Evolutionary conservation across 768 basidiomycete genomes (phyloP).

Genomic region (Agrocybe pediades): DNA sequence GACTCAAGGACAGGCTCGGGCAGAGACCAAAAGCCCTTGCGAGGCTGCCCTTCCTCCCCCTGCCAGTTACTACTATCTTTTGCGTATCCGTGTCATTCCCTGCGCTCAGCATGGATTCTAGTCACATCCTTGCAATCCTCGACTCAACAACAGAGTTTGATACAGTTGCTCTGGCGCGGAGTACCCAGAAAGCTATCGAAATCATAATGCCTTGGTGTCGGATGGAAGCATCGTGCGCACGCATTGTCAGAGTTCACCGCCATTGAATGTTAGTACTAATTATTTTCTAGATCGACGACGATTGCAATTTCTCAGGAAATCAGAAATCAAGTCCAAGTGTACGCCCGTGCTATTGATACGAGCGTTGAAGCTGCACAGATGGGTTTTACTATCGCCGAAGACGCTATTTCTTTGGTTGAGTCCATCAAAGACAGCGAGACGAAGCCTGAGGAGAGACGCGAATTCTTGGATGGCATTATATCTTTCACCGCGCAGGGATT

Average conservation of each 20-base stretch:
- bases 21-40: too few species aligned
- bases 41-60: background rate
- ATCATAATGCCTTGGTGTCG: conserved; percentile 19
- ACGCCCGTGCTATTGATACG: conserved; percentile 14
- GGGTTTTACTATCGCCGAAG: conserved; percentile 15
- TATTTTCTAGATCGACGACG: background rate
- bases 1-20: too few species aligned
- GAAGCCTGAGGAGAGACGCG: conserved; percentile 1
- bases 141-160: conserved; percentile 14
- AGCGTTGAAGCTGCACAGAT: conserved; percentile 16
- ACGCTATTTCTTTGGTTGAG: conserved; percentile 13
- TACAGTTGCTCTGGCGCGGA: conserved; percentile 11
- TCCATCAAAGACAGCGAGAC: conserved; percentile 6
- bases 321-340: conserved; percentile 10
- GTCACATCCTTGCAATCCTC: conserved; percentile 12
- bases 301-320: conserved; percentile 8
- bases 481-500: conserved; percentile 2
- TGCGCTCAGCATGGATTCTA: conserved; percentile 2
- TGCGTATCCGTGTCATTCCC: background rate
- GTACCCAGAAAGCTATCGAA: conserved; percentile 14
- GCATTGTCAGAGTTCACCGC: background rate
- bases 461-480: conserved; percentile 9
- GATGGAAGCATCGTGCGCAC: conserved; percentile 2
- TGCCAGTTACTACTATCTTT: background rate
- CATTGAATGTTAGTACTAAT: background rate